A percentile compares a stretch with the other conserved stretches of the same genome.
Evolutionary conservation across 306 rosid genomes (phyloP).

Genomic region (Hippophae tibetana): DNA sequence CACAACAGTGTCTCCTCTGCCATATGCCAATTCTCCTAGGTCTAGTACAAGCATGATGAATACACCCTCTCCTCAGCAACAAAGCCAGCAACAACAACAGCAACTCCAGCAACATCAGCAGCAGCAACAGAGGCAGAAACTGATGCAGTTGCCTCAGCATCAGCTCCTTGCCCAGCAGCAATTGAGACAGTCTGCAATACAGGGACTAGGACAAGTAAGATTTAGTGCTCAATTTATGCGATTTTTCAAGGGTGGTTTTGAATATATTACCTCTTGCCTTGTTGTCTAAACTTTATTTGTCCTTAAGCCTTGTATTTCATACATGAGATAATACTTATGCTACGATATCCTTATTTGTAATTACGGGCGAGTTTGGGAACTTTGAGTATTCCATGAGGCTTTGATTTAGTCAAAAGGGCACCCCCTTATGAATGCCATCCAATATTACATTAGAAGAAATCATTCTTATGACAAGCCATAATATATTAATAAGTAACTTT

Average conservation of each 20-base stretch:
- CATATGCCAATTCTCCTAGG: constrained; percentile 94
- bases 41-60: constrained; percentile 74
- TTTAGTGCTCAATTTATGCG: constrained; percentile 4
- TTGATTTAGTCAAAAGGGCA: too few species aligned
- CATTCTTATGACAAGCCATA: not conserved
- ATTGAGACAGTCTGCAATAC: constrained; percentile 70
- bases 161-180: constrained; percentile 76
- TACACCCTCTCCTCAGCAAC: constrained; percentile 93
- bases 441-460: not conserved
- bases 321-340: too few species aligned
- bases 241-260: constrained; percentile 3
- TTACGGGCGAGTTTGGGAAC: too few species aligned
- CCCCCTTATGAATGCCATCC: too few species aligned
- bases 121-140: constrained; percentile 56
- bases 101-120: constrained; percentile 26
- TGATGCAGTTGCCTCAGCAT: constrained; percentile 74
- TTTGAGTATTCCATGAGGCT: too few species aligned
- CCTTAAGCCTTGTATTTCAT: too few species aligned
- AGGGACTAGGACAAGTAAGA: constrained; percentile 77
- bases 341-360: too few species aligned
- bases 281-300: too few species aligned
- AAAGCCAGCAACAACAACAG: constrained; percentile 55
- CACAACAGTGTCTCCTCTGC: constrained; percentile 69
- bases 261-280: not conserved
- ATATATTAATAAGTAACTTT: not conserved